phyloP scores from a whole-genome alignment of 331 rosid species.

The Quercus lobata region DNA sequence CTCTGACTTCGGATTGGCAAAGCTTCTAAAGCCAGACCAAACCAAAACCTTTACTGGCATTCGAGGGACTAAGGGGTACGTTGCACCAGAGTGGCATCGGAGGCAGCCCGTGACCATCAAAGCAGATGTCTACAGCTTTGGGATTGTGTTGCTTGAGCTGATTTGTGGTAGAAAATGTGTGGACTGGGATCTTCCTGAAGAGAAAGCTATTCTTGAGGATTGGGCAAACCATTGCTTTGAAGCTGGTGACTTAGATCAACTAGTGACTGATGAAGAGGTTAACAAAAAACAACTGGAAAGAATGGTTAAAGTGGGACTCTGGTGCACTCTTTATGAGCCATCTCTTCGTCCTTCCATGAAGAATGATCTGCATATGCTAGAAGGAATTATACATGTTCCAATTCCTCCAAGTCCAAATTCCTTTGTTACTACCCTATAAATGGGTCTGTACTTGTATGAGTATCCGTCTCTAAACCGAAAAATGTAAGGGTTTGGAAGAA shows the following conservation, averaged over 20 bases:
- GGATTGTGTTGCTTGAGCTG: slow-evolving; percentile 41
- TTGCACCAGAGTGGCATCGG: slow-evolving; percentile 46
- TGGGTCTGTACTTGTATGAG: too few species aligned
- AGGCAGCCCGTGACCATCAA: slow-evolving; percentile 39
- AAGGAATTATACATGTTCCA: slow-evolving; percentile 11
- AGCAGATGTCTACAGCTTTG: slow-evolving; percentile 47
- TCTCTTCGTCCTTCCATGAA: slow-evolving; percentile 15
- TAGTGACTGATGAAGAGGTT: not conserved
- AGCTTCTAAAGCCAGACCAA: slow-evolving; percentile 45
- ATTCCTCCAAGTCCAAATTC: slow-evolving; percentile 2
- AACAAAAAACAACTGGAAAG: not conserved
- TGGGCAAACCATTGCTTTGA: slow-evolving; percentile 13
- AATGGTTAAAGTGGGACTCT: slow-evolving; percentile 13
- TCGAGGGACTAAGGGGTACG: slow-evolving; percentile 54
- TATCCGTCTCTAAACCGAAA: too few species aligned
- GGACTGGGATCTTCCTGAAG: slow-evolving; percentile 5
- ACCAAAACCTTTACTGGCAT: slow-evolving; percentile 35
- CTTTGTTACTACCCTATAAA: not conserved
- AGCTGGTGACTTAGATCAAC: not conserved
- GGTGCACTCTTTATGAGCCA: slow-evolving; percentile 15
- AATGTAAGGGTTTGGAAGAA: too few species aligned
- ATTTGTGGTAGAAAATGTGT: slow-evolving; percentile 36
- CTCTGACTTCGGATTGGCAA: slow-evolving; percentile 55
- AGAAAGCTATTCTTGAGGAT: not conserved
- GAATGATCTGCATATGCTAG: slow-evolving; percentile 14